Evolutionary conservation across 2,329 filamentous ascomycete genomes (phyloP).

Genomic region (Penicillium sp.): DNA sequence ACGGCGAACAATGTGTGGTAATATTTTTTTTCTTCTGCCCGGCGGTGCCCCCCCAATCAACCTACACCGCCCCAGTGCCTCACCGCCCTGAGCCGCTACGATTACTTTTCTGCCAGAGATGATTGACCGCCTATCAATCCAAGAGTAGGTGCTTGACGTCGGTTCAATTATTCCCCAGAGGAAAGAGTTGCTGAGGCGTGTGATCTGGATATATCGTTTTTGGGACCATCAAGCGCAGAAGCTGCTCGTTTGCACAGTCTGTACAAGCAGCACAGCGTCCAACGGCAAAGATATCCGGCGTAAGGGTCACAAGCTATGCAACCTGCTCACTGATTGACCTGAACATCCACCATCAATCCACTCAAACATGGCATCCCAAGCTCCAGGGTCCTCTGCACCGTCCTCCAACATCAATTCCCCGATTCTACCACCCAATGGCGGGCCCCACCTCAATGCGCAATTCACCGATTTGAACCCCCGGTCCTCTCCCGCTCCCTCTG

Average conservation of each 20-base stretch:
- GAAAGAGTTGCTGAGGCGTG: not conserved
- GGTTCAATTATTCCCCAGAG: not conserved
- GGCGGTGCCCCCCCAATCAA: conserved; percentile 21
- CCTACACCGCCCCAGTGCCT: not conserved
- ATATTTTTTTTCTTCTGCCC: conserved; percentile 39
- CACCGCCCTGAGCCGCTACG: not conserved
- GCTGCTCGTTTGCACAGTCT: not conserved
- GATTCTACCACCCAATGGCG: conserved; percentile 28
- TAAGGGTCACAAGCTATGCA: not conserved
- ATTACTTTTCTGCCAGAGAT: conserved; percentile 2
- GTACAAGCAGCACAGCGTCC: not conserved
- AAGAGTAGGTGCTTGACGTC: not conserved
- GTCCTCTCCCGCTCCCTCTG: conserved; percentile 38
- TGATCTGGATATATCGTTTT: not conserved
- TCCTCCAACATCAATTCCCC: conserved; percentile 42
- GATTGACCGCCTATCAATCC: conserved; percentile 5
- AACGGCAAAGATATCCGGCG: not conserved
- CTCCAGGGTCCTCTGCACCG: conserved; percentile 36
- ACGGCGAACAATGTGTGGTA: conserved; percentile 38
- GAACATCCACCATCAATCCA: not conserved
- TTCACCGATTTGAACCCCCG: conserved; percentile 33
- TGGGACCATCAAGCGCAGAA: not conserved
- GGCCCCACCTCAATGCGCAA: conserved; percentile 31
- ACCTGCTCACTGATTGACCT: not conserved
- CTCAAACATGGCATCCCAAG: conserved; percentile 36